phyloP scores from a whole-genome alignment of 192 early-diverging fungal genomes.

The Podila verticillata region DNA sequence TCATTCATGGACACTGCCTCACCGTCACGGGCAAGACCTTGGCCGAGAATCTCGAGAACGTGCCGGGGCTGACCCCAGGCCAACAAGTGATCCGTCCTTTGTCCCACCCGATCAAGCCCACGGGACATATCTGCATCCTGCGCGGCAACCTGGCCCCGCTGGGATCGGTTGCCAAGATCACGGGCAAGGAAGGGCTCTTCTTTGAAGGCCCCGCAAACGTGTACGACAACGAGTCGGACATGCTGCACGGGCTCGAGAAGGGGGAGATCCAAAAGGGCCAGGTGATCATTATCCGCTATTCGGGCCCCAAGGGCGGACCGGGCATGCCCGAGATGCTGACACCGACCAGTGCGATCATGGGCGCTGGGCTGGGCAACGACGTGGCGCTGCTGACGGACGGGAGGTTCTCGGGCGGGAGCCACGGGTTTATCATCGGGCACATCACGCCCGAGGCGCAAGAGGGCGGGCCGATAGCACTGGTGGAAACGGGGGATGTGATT shows the following conservation, averaged over 20 bases:
- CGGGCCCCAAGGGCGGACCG: conserved; percentile 97
- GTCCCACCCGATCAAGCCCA: conserved; percentile 88
- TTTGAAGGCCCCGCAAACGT: conserved; percentile 94
- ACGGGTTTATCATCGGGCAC: conserved; percentile 99
- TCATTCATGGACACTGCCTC: conserved; percentile 90
- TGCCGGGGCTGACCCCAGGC: conserved; percentile 77
- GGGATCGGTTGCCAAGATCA: conserved; percentile 99
- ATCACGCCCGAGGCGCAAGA: conserved; percentile 98
- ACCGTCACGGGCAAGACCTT: conserved; percentile 98
- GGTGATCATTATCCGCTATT: conserved; percentile 94
- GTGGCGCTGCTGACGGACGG: conserved; percentile 98
- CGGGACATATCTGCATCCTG: conserved; percentile 96
- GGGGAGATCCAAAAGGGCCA: conserved; percentile 92
- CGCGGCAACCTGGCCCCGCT: conserved; percentile 94
- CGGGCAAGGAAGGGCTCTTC: conserved; percentile 95
- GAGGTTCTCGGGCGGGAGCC: conserved; percentile 97
- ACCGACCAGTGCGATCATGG: conserved; percentile 99
- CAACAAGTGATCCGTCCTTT: conserved; percentile 92
- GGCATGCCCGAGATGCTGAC: conserved; percentile 99
- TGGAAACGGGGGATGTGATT: conserved; percentile 90
- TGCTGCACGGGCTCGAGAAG: conserved; percentile 90
- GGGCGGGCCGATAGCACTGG: conserved; percentile 94
- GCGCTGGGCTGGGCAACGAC: conserved; percentile 96
- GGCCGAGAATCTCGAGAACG: conserved; percentile 85
- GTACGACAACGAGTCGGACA: conserved; percentile 92